These are phyloP conservation scores for Mycena olivaceomarginata DNA, from an alignment of 768 basidiomycete species.

Conservation along the genomic window DNA sequence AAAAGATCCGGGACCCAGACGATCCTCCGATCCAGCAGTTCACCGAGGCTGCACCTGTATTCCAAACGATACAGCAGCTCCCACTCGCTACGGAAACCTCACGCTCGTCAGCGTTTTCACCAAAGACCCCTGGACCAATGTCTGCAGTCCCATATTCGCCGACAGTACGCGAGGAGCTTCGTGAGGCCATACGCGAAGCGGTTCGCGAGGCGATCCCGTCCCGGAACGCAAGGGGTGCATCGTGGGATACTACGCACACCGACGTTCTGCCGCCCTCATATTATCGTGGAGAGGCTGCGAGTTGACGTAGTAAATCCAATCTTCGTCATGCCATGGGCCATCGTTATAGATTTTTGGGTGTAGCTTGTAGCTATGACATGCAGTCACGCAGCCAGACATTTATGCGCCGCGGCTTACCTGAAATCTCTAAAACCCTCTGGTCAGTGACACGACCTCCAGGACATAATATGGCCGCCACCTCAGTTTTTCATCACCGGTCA, in stretches of 20 bases:
- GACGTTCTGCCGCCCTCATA: slow-evolving; percentile 18
- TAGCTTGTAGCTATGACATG: too few species aligned
- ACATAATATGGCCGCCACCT: too few species aligned
- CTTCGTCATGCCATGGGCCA: too few species aligned
- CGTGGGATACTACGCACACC: not conserved
- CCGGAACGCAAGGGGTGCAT: not conserved
- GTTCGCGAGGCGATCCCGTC: not conserved
- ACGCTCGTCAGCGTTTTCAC: not conserved
- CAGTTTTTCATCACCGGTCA: too few species aligned
- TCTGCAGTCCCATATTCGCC: not conserved
- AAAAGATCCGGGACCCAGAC: not conserved
- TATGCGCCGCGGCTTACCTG: too few species aligned
- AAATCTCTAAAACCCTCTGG: too few species aligned
- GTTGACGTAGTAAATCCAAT: not conserved
- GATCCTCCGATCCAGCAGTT: not conserved
- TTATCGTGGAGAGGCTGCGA: slow-evolving; percentile 3
- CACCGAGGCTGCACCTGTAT: not conserved
- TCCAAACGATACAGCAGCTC: not conserved
- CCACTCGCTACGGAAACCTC: not conserved
- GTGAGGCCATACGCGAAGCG: slow-evolving; percentile 1
- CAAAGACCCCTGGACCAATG: not conserved
- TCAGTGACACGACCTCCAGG: too few species aligned
- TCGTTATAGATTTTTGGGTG: too few species aligned
- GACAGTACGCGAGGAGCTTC: not conserved
- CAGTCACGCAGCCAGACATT: too few species aligned